Percentiles rank a stretch among this genome's conserved stretches.
These are phyloP conservation scores for Annulohypoxylon stygium DNA, from an alignment of 495 filamentous ascomycete species.

Conservation along the genomic window DNA sequence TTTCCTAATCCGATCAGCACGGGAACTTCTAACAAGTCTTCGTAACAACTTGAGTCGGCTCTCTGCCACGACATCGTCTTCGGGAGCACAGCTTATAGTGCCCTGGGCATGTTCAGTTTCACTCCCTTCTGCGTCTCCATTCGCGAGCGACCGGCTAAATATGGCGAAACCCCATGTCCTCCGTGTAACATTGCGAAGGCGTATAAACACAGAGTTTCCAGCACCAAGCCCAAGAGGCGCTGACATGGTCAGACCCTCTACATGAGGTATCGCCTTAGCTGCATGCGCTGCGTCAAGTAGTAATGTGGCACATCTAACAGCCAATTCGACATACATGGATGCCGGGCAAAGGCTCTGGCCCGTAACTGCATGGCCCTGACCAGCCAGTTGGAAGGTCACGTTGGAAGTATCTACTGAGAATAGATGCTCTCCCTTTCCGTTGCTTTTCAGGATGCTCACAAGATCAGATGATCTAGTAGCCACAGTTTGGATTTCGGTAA, in stretches of 20 bases:
- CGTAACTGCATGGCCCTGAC: slow-evolving; percentile 11
- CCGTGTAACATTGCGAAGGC: background rate
- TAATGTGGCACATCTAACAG: background rate
- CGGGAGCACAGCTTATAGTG: background rate
- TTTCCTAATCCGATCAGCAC: slow-evolving; percentile 8
- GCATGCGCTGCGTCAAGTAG: background rate
- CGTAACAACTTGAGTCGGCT: slow-evolving; percentile 8
- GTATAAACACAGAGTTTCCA: background rate
- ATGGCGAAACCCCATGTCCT: slow-evolving; percentile 4
- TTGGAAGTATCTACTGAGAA: slow-evolving; percentile 7
- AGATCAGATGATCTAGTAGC: background rate
- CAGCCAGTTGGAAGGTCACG: background rate
- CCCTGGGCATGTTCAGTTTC: slow-evolving; percentile 9
- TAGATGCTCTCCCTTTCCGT: background rate
- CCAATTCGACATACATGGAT: slow-evolving; percentile 19
- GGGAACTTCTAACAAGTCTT: background rate
- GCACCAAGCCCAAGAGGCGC: slow-evolving; percentile 12
- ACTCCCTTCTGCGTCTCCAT: background rate
- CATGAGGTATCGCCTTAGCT: background rate
- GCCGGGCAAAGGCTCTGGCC: slow-evolving; percentile 11
- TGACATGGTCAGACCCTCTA: slow-evolving; percentile 4
- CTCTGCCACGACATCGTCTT: slow-evolving; percentile 1
- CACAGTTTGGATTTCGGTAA: background rate
- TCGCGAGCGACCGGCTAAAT: background rate
- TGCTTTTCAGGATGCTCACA: background rate